Conservation (phyloP, 768 basidiomycete species). For the Leucocoprinus birnbaumii region DNA sequence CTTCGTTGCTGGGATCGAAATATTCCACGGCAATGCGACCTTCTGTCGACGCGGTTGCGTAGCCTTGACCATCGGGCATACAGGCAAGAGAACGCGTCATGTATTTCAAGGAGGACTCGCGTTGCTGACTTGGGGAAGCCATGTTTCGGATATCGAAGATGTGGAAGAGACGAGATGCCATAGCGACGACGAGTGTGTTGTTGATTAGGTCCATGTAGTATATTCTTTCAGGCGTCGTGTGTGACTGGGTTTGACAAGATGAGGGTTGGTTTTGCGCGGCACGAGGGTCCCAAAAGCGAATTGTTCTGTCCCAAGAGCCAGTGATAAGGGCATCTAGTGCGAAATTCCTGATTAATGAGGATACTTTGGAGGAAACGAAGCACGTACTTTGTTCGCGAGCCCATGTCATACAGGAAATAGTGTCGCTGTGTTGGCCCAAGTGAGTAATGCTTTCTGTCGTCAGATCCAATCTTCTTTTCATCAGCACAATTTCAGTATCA, state of each 20-base stretch:
- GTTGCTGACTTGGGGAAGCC: constrained; percentile 66
- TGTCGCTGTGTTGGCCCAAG: constrained; percentile 79
- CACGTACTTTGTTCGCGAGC: constrained; percentile 60
- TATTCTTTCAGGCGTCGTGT: constrained; percentile 77
- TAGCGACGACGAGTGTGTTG: constrained; percentile 83
- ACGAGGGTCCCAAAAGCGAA: constrained; percentile 87
- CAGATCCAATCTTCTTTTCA: constrained; percentile 67
- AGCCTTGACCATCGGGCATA: constrained; percentile 95
- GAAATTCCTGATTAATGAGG: neutral
- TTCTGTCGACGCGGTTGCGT: constrained; percentile 91
- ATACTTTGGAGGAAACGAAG: neutral
- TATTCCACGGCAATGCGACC: constrained; percentile 98
- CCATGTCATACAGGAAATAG: constrained; percentile 77
- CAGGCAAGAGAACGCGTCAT: constrained; percentile 90
- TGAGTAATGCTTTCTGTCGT: constrained; percentile 66
- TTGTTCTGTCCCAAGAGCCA: constrained; percentile 89
- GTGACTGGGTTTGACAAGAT: constrained; percentile 52
- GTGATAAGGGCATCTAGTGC: constrained; percentile 68
- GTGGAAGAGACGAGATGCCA: constrained; percentile 88
- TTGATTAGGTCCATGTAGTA: constrained; percentile 82
- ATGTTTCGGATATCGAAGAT: constrained; percentile 88
- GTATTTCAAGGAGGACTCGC: constrained; percentile 94
- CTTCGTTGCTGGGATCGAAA: constrained; percentile 76
- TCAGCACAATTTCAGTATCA: neutral
- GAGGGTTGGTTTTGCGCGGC: constrained; percentile 27